Base-by-base conservation (phyloP, 1,139 yeast species). In the Suhomyces yuchorum region DNA sequence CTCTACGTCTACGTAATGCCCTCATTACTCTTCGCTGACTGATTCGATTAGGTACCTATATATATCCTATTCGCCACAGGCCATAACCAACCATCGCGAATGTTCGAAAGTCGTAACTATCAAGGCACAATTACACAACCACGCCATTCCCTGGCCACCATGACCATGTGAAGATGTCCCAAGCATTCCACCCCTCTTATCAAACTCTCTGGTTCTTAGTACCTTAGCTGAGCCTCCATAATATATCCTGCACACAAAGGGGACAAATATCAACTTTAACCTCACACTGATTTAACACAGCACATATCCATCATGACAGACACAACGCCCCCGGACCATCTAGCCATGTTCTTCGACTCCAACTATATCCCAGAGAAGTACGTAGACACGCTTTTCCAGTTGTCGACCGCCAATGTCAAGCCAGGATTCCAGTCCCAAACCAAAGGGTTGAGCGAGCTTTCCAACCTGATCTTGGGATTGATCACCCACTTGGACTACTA, bases 401-500 rank as follows among this genome's bases (percentile, higher is more conserved):
- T 68, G 40, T 37, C 48, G 19, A 28, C 44, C 11, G 23, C 46
- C 11, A 17, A 23, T 17, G 7, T 32, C 9, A 37, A 42, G 6
- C 47, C 40, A 5, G 19, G 42, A n/a, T 17, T 24, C 17, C 40
- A 42, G 4, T 20, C 43, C 3, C 37, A 38, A 8, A 12, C 26
- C 17, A 48, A 39, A 18, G 45, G 45, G 4, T 23, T 48, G 30
- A 32, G 66, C 18, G 60, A 60, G 39, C 54, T 73, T 33, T 62
- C 70, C 30, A 63, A 56, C 47, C 65, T 65, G 40, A 63, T 73
- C 39, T 66, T 71, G 39, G 67, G 63, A 26, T 67, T 85, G 35
- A 67, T 82, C 17, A 73, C 83, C 3, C 86, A 83, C 55, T 63
- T 85, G 49, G 89, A 85, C 59, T 82, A 76, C 60, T 80, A 82